Conservation (phyloP, 2,329 filamentous ascomycete species). For the Tolypocladium paradoxum region DNA sequence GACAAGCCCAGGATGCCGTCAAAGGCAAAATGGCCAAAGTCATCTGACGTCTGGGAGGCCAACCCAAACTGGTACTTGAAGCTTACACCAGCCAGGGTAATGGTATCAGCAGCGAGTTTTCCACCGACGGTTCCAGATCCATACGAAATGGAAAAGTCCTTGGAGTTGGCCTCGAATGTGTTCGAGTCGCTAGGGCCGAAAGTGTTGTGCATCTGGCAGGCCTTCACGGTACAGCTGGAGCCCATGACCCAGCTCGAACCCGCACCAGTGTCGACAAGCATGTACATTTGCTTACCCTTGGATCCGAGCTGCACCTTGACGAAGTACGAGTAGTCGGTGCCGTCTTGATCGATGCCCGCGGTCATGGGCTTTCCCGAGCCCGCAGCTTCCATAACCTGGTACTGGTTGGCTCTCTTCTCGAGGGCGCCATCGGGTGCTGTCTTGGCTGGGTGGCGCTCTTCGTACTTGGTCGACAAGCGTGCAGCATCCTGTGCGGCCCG, state of each 20-base stretch:
- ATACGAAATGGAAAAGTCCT: constrained; percentile 58
- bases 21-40: constrained; percentile 71
- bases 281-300: constrained; percentile 39
- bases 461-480: constrained; percentile 29
- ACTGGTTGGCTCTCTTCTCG: constrained; percentile 33
- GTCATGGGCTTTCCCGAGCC: constrained; percentile 35
- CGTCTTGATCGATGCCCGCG: constrained; percentile 51
- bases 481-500: constrained; percentile 19
- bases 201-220: constrained; percentile 59
- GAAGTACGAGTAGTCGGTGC: constrained; percentile 57
- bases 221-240: constrained; percentile 50
- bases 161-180: constrained; percentile 42
- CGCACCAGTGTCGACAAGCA: constrained; percentile 57
- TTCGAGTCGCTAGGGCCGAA: constrained; percentile 58
- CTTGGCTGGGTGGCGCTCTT: background rate
- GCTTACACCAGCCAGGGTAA: constrained; percentile 55
- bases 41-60: constrained; percentile 57
- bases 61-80: constrained; percentile 61
- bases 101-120: constrained; percentile 51
- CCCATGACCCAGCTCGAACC: constrained; percentile 79
- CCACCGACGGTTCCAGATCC: constrained; percentile 68
- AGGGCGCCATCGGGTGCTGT: constrained; percentile 4
- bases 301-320: constrained; percentile 47
- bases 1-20: constrained; percentile 80
- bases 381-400: constrained; percentile 33